Base-by-base conservation (phyloP, 371 early-diverging fungal genomes). In the Lichtheimia ornata region DNA sequence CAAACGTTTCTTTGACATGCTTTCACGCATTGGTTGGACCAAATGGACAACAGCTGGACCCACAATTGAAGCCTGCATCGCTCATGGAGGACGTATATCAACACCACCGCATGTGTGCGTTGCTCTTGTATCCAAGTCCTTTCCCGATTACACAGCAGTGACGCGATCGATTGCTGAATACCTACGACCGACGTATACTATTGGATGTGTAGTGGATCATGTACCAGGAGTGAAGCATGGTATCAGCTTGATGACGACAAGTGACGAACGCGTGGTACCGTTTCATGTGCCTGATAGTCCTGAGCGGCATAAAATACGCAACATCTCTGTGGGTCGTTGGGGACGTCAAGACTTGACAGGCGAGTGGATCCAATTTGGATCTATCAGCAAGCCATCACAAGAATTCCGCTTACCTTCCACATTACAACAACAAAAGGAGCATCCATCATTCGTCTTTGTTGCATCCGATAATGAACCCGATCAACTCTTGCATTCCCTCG, bases 391-490 rank as follows among this genome's bases (percentile, higher is more conserved):
- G 6, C 69, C 76, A 0, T 65, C 63, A n/a, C 71, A 72, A 22
- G 55, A 64, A 1, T 62, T 60, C 40, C 27, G 44, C 2, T 28
- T 73, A 27, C 78, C 78, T 60, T 67, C 17, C 59, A 69, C 51
- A 45, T 69, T 12, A 52, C 58, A n/a, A 64, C 66, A 3, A 44
- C 50, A 15, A 65, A 28, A 53, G 1, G 43, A 43, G 4, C 42
- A 30, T 12, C 82, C 82, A 25, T 66, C 73, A 0, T 73, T 79
- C 62, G 65, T 86, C 6, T 66, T 87, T 18, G 66, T 83, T 35
- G 73, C 87, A 17, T 81, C 87, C 5, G 89, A 91, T 68, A 63
- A 79, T 47, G 89, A 91, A 40, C 87, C 88, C 4, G 84, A 89
- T 57, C 75, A 86, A 50, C 66, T 89, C 24, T 62, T 88, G 20